Evolutionary conservation across 2,329 filamentous ascomycete species (phyloP), one percentile per base, ranked within the genome.

Genomic region (Monilinia laxa): DNA sequence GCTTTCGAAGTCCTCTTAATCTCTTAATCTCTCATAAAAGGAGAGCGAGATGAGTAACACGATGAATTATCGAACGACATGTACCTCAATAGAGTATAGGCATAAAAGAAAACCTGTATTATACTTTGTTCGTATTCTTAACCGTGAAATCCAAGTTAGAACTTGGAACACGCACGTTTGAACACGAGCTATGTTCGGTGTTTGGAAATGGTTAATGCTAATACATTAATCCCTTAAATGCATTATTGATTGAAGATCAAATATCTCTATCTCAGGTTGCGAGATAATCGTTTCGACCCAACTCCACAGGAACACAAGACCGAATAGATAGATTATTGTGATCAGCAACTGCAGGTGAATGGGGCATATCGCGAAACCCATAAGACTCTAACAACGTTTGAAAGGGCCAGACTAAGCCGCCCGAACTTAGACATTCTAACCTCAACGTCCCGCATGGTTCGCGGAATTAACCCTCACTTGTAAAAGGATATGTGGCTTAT

Each of bases 21-120:
- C 59, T 64, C 31, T 56, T 25, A 64, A 64, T 64, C 51, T 64
- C 62, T 64, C 51, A 42, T 64, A 64, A 56, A 38, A 16, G 55
- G 25, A 42, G 49, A 35, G 38, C 62, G 40, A 45, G 38, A 45
- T 56, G 52, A 64, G 25, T 35, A 64, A 56, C 28, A 59, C 57
- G 57, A 64, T 56, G 38, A 18, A 40, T 56, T 35, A 64, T 64
- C 25, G 23, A 45, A 35, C 25, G 31, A 23, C 42, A 47, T 64
- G 51, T 47, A 31, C 14, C 53, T 58, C n/a, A 12, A 56, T 47
- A 16, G 7, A 35, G 62, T 58, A 58, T 49, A 12, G 40, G 28
- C 62, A 35, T 14, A 35, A 18, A 10, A 5, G 28, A 42, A 45
- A 64, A 23, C 20, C 20, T 54, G 25, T 57, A 42, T 54, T 31